These are phyloP conservation scores for Cladosporium halotolerans DNA, from an alignment of 2,329 filamentous ascomycete genomes.

Conservation along the genomic window DNA sequence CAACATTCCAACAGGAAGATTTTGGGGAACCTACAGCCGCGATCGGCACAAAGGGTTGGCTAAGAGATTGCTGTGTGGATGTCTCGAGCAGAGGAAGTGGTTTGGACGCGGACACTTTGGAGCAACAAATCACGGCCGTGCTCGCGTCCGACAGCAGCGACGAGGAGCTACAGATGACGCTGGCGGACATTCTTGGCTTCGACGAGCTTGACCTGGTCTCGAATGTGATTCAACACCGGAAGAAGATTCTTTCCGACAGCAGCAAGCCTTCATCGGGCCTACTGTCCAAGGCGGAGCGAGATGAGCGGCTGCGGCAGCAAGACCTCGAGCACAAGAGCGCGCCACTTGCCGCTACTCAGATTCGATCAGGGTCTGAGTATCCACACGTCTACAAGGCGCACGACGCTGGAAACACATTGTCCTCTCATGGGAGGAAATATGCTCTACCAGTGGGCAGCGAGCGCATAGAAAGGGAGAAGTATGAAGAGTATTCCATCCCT, in stretches of 20 bases:
- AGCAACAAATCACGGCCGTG: slow-evolving; percentile 69
- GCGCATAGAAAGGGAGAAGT: slow-evolving; percentile 64
- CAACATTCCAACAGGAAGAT: background rate
- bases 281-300: slow-evolving; percentile 68
- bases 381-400: slow-evolving; percentile 89
- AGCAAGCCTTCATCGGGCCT: slow-evolving; percentile 44
- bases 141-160: slow-evolving; percentile 64
- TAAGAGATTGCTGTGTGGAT: slow-evolving; percentile 60
- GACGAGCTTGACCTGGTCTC: slow-evolving; percentile 91
- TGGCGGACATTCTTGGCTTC: slow-evolving; percentile 87
- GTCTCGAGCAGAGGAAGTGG: slow-evolving; percentile 61
- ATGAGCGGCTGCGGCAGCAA: slow-evolving; percentile 66
- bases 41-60: slow-evolving; percentile 52
- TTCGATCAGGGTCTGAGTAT: slow-evolving; percentile 67
- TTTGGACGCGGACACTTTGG: slow-evolving; percentile 62
- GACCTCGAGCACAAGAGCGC: slow-evolving; percentile 81
- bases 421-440: slow-evolving; percentile 73
- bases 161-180: slow-evolving; percentile 81
- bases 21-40: slow-evolving; percentile 32
- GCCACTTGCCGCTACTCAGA: slow-evolving; percentile 61
- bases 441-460: slow-evolving; percentile 70
- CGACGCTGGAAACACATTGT: slow-evolving; percentile 78
- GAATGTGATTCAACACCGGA: slow-evolving; percentile 74
- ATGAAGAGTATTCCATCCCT: slow-evolving; percentile 84
- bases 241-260: slow-evolving; percentile 51